Evolutionary conservation across 257 asterid genomes (phyloP).

Genomic region (Leonotis leonurus): DNA sequence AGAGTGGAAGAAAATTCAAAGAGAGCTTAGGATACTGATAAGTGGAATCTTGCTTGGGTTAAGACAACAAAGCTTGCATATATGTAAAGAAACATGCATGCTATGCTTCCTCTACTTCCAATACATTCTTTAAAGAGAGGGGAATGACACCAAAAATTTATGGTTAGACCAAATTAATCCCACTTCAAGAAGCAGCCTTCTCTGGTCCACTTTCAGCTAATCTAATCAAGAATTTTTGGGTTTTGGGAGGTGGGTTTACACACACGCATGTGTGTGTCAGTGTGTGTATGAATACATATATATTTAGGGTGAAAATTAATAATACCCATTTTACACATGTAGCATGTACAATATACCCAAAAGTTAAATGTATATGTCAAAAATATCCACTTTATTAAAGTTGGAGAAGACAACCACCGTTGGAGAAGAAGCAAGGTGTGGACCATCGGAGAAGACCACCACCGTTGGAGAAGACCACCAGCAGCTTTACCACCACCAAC

Average conservation of each 20-base stretch:
- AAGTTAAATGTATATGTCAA: no score
- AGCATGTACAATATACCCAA: no score
- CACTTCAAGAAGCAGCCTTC: conserved; percentile 26
- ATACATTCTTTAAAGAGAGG: conserved; percentile 5
- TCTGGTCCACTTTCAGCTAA: conserved; percentile 12
- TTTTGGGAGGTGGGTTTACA: not conserved
- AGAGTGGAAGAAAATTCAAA: not conserved
- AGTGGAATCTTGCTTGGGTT: conserved; percentile 14
- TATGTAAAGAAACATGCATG: conserved; percentile 14
- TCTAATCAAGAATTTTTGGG: not conserved
- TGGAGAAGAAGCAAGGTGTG: no score
- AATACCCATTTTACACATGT: no score
- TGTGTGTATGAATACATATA: not conserved
- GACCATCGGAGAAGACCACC: no score
- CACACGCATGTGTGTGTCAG: not conserved
- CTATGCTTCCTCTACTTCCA: conserved; percentile 16
- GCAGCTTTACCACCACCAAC: no score
- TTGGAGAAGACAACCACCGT: no score
- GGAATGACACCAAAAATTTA: conserved; percentile 18
- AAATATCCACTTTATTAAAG: no score
- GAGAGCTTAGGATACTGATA: conserved; percentile 28
- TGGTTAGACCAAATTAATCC: conserved; percentile 2
- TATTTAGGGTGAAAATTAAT: no score
- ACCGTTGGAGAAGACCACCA: no score
- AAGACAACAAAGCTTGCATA: conserved; percentile 18